phyloP scores from a whole-genome alignment of 2,329 filamentous ascomycete genomes.

The Fusarium udum region DNA sequence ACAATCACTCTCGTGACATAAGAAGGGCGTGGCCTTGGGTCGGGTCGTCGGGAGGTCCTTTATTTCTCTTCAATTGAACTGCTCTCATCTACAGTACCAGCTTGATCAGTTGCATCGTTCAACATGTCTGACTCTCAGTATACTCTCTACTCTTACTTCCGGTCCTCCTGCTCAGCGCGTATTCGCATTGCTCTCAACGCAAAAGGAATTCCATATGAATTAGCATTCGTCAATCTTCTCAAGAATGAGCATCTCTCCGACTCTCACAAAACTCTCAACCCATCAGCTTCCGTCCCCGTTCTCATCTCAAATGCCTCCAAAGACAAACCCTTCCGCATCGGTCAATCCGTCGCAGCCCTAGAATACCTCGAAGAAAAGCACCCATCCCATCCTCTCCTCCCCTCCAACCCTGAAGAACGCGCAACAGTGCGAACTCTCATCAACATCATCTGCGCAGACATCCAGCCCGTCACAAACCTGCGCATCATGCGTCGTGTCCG shows the following conservation, averaged over 20 bases:
- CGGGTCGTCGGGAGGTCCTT: rapidly evolving
- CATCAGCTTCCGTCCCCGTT: conserved; percentile 64
- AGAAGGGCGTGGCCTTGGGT: conserved; percentile 21
- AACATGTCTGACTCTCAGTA: conserved; percentile 42
- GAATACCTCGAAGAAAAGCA: conserved; percentile 69
- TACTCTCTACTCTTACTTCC: conserved; percentile 68
- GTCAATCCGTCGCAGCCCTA: conserved; percentile 67
- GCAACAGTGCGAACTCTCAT: conserved; percentile 64
- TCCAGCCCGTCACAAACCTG: conserved; percentile 69
- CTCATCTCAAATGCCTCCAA: conserved; percentile 52
- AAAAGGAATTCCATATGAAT: conserved; percentile 61
- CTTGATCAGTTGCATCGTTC: not conserved
- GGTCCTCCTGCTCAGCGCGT: conserved; percentile 70
- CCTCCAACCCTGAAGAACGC: conserved; percentile 54
- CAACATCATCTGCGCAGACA: conserved; percentile 64
- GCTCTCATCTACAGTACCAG: rapidly evolving
- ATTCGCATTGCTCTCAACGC: conserved; percentile 68
- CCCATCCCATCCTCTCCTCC: conserved; percentile 57
- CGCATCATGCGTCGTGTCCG: conserved; percentile 61
- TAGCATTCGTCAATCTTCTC: conserved; percentile 62
- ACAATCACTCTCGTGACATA: conserved; percentile 14
- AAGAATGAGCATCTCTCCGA: conserved; percentile 60
- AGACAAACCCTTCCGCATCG: conserved; percentile 53
- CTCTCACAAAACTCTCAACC: conserved; percentile 60
- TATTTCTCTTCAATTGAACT: rapidly evolving